Conservation (phyloP, 2,329 filamentous ascomycete genomes). For the Xenoacremonium recifei region DNA sequence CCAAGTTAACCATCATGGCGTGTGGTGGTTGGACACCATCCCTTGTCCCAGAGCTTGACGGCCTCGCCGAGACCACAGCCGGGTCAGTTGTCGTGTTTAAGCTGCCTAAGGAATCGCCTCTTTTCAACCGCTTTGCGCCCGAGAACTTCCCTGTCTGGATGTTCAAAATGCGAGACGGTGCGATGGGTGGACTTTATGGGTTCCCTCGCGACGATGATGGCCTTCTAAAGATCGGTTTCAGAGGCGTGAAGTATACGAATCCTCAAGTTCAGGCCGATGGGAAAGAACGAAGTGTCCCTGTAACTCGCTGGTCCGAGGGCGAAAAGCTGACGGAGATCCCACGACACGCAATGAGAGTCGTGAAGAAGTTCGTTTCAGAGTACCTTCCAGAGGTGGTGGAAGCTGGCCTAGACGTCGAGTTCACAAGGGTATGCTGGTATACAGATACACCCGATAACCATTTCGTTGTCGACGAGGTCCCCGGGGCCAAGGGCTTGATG, state of each 20-base stretch:
- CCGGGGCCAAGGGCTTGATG: conserved; percentile 57
- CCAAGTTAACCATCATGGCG: conserved; percentile 36
- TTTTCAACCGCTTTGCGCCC: conserved; percentile 40
- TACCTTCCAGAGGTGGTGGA: conserved; percentile 42
- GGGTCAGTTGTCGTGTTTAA: conserved; percentile 44
- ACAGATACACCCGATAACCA: conserved; percentile 33
- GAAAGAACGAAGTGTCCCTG: conserved; percentile 36
- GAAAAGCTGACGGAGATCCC: conserved; percentile 25
- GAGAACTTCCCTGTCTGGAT: conserved; percentile 45
- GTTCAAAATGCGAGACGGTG: conserved; percentile 18
- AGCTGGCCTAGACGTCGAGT: conserved; percentile 35
- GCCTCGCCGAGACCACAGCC: conserved; percentile 46
- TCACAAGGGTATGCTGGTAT: conserved; percentile 31
- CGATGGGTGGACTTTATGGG: conserved; percentile 43
- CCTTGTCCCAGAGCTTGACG: conserved; percentile 38
- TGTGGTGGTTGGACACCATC: conserved; percentile 44
- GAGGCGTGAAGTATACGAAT: conserved; percentile 51
- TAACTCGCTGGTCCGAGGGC: conserved; percentile 35
- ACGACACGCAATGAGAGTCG: conserved; percentile 23
- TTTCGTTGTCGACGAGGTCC: conserved; percentile 32
- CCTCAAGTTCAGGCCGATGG: conserved; percentile 35
- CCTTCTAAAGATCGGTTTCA: conserved; percentile 48
- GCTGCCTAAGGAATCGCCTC: conserved; percentile 34
- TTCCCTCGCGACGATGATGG: conserved; percentile 44
- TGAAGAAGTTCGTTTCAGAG: conserved; percentile 34